Evolutionary conservation across 2,329 filamentous ascomycete genomes (phyloP).

Genomic region (Rhynchosporium secalis): DNA sequence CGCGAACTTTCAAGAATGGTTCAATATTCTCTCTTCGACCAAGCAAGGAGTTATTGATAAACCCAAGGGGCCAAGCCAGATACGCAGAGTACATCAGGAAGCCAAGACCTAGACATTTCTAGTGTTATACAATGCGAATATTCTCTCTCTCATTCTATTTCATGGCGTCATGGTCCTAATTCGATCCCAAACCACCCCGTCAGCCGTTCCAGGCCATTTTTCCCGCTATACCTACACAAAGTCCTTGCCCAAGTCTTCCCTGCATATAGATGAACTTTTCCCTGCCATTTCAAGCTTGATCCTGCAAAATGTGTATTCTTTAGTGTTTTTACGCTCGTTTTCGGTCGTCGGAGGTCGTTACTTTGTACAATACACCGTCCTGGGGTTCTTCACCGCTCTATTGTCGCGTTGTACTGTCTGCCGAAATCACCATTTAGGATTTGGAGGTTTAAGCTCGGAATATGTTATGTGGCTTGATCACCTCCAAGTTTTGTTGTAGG

Average conservation of each 20-base stretch:
- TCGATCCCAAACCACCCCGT: neutral
- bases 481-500: neutral
- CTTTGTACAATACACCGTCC: slow-evolving; percentile 22
- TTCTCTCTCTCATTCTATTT: neutral
- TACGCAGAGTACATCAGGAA: slow-evolving; percentile 2
- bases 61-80: neutral
- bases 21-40: neutral
- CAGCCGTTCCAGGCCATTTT: neutral
- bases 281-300: slow-evolving; percentile 4
- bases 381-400: neutral
- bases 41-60: neutral
- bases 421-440: neutral
- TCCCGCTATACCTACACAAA: slow-evolving; percentile 10
- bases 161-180: neutral
- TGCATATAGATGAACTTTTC: slow-evolving; percentile 1
- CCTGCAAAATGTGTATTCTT: slow-evolving; percentile 7
- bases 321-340: neutral
- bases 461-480: neutral
- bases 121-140: neutral
- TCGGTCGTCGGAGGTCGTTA: slow-evolving; percentile 21
- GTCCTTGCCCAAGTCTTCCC: neutral
- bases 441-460: neutral
- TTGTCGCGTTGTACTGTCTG: slow-evolving; percentile 1
- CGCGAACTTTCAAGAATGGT: neutral
- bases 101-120: neutral